Evolutionary conservation across 805 yeast species (phyloP), one percentile per base, ranked within the genome.

Genomic region (Wickerhamomyces chaumierensis): DNA sequence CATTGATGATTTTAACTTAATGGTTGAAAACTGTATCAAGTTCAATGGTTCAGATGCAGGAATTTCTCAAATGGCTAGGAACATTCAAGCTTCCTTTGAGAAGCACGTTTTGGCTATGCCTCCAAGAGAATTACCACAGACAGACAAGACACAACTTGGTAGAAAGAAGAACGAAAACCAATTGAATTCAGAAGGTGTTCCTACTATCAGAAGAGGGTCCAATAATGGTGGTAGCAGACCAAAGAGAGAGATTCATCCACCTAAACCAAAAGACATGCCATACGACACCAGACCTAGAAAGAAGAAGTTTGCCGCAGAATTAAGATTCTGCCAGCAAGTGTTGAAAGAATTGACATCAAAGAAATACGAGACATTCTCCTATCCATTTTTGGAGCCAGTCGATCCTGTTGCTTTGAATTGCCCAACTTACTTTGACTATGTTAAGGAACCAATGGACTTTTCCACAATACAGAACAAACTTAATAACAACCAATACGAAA

Each of bases 181-280:
- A 25, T 45, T 63, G 29, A 60, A 57, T 36, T 55, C 62, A 2
- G 56, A 68, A 33, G 81, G 77, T 14, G 67, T 73, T 17, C 83
- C 82, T 11, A 63, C 63, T n/a, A 71, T 81, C 36, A 72, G 94
- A 56, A 71, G 90, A 41, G 94, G 86, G 43, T 75, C 81, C 25
- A 68, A 72, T 6, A 76, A 79, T 18, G 54, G 60, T 21, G 83
- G 34, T 38, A 92, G 88, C 23, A 71, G 98, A 48, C 97, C 97
- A 31, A 90, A 90, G 61, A 75, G 98, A 48, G 92, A 86, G 48
- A 86, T 92, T 36, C 96, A 88, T 57, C 98, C 98, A 3, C 98
- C 98, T 39, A 81, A 83, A 55, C 84, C 95, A 25, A 85, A 85
- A 55, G 96, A 92, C 56, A 75, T 88, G 58, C 94, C 95, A 3